Evolutionary conservation across 108 stramenopile genomes (phyloP).

Genomic region (Cyclotella cryptica): DNA sequence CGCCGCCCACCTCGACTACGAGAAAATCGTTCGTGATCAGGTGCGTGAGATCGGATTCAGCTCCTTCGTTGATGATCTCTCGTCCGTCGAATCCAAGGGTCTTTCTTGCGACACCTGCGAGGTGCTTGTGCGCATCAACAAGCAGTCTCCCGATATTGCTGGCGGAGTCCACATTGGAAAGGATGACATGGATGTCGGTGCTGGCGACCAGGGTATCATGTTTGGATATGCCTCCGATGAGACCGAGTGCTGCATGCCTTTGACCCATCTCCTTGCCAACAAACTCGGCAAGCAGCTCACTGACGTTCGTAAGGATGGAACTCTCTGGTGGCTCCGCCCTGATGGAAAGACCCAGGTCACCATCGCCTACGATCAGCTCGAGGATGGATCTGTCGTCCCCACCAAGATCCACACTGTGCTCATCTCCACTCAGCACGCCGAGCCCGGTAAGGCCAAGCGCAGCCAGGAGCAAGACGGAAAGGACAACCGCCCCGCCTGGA

Average conservation of each 20-base stretch:
- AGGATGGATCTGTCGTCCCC: constrained; percentile 91
- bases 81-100: constrained; percentile 91
- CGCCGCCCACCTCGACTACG: constrained; percentile 96
- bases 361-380: constrained; percentile 91
- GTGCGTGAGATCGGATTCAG: constrained; percentile 97
- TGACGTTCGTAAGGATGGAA: constrained; percentile 95
- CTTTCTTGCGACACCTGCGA: constrained; percentile 95
- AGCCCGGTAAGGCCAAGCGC: constrained; percentile 90
- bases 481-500: constrained; percentile 92
- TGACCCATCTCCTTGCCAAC: constrained; percentile 97
- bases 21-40: constrained; percentile 94
- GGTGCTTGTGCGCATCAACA: constrained; percentile 97
- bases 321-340: constrained; percentile 96
- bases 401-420: constrained; percentile 97
- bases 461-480: constrained; percentile 93
- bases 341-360: constrained; percentile 99
- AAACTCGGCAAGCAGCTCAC: constrained; percentile 93
- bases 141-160: constrained; percentile 98
- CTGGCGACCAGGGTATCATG: constrained; percentile 99
- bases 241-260: constrained; percentile 95
- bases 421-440: constrained; percentile 97
- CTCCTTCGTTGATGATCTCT: constrained; percentile 81
- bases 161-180: constrained; percentile 95
- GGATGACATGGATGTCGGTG: constrained; percentile 94
- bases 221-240: constrained; percentile 98